Conservation (phyloP, 768 basidiomycete species). For the Myochromella boudieri region DNA sequence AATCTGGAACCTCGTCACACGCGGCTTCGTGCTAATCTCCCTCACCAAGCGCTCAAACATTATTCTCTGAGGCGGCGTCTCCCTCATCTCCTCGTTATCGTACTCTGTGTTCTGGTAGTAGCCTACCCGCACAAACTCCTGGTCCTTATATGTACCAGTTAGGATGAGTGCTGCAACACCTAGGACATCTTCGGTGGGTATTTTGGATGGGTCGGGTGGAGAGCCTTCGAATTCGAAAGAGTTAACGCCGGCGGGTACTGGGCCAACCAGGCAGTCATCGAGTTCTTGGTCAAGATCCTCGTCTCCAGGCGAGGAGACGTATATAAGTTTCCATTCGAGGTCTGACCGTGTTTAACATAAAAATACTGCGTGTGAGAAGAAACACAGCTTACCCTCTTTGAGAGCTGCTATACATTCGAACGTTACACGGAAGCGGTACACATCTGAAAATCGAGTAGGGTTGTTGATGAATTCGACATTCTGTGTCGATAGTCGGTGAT, state of each 20-base stretch:
- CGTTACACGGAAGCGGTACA: constrained; percentile 91
- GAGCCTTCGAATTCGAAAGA: constrained; percentile 94
- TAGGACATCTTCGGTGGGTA: constrained; percentile 87
- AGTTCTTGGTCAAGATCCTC: constrained; percentile 95
- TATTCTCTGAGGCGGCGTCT: constrained; percentile 65
- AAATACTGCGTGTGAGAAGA: background rate
- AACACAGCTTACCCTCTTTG: constrained; percentile 65
- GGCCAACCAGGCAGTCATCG: constrained; percentile 96
- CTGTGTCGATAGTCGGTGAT: constrained; percentile 31
- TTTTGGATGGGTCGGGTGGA: constrained; percentile 79
- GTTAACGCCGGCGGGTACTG: constrained; percentile 95
- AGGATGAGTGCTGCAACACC: constrained; percentile 97
- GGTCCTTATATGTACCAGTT: constrained; percentile 93
- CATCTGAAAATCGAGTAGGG: constrained; percentile 87
- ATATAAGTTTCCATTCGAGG: constrained; percentile 97
- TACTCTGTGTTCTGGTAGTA: constrained; percentile 99
- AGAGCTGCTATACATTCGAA: constrained; percentile 95
- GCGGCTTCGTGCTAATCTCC: constrained; percentile 87
- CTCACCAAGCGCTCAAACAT: constrained; percentile 79
- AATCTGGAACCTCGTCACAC: constrained; percentile 91
- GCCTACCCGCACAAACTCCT: constrained; percentile 98
- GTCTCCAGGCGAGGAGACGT: constrained; percentile 91
- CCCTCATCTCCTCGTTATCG: constrained; percentile 90
- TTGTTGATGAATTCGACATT: constrained; percentile 92
- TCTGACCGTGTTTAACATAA: constrained; percentile 45